phyloP scores from a whole-genome alignment of 164 flowering plant species.

The Piper longum region DNA sequence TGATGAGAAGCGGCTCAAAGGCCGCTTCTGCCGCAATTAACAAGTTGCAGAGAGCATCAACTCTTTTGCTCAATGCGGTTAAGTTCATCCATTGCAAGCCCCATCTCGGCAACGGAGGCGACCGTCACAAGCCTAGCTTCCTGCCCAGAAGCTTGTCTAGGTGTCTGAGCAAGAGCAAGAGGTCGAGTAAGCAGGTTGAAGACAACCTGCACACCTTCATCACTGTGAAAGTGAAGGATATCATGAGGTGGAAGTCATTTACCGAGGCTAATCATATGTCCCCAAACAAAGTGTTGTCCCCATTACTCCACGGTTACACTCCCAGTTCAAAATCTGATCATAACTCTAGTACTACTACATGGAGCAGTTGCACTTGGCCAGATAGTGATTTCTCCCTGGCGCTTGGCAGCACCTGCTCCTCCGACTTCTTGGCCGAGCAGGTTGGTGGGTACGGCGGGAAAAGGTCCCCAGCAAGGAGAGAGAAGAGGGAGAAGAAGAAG shows the following conservation, averaged over 20 bases:
- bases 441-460: neutral
- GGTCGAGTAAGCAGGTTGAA: constrained; percentile 5
- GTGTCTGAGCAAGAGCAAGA: constrained; percentile 13
- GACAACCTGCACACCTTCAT: neutral
- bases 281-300: constrained; percentile 11
- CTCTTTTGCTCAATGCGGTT: constrained; percentile 36
- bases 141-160: constrained; percentile 23
- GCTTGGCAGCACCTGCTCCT: constrained; percentile 18
- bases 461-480: neutral
- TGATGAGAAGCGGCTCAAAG: constrained; percentile 15
- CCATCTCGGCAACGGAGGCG: constrained; percentile 4
- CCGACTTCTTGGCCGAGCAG: neutral
- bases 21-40: constrained; percentile 20
- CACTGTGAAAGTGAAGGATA: constrained; percentile 19
- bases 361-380: constrained; percentile 15
- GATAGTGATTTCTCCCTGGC: constrained; percentile 28
- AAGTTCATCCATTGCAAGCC: constrained; percentile 25
- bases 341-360: neutral
- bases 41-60: constrained; percentile 45
- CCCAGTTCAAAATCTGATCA: neutral
- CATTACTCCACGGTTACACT: neutral
- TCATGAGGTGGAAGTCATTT: constrained; percentile 38
- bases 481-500: constrained; percentile 3
- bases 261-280: constrained; percentile 18
- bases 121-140: neutral